These are phyloP conservation scores for Cardamine chenopodiifolia DNA, from an alignment of 345 rosid species.

Conservation along the genomic window DNA sequence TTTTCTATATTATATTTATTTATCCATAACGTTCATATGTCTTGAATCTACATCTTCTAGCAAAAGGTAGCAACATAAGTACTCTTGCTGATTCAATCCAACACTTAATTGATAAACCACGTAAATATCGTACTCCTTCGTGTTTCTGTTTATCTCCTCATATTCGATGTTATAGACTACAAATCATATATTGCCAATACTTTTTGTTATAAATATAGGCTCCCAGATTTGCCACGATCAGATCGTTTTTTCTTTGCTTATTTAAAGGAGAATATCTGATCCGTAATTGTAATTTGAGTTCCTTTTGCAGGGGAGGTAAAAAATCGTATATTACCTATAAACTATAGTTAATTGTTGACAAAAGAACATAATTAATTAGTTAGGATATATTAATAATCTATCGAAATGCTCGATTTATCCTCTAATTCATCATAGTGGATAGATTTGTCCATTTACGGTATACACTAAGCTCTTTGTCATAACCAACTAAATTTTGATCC, in stretches of 20 bases:
- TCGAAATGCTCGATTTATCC: slow-evolving; percentile 4
- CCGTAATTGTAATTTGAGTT: slow-evolving; percentile 37
- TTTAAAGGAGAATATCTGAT: slow-evolving; percentile 21
- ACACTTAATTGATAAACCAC: neutral
- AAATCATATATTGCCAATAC: neutral
- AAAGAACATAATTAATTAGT: neutral
- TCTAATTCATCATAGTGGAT: slow-evolving; percentile 23
- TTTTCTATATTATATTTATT: neutral
- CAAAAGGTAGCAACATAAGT: neutral
- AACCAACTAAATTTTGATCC: slow-evolving; percentile 38
- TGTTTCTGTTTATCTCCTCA: neutral
- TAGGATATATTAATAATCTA: slow-evolving; percentile 1
- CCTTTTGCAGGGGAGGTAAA: slow-evolving; percentile 31
- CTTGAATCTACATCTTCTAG: neutral
- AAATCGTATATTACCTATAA: slow-evolving; percentile 21
- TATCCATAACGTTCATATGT: too few species aligned
- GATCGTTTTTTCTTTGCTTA: slow-evolving; percentile 19
- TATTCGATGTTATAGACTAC: neutral
- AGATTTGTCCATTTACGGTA: slow-evolving; percentile 39
- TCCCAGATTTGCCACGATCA: slow-evolving; percentile 32
- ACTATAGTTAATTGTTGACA: slow-evolving; percentile 18
- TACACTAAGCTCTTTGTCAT: slow-evolving; percentile 46
- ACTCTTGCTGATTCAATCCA: neutral
- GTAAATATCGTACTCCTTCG: neutral
- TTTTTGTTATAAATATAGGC: neutral